Percentiles rank a stretch among this genome's conserved stretches.
These are phyloP conservation scores for Lactuca saligna DNA, from an alignment of 129 eudicot species.

Conservation along the genomic window DNA sequence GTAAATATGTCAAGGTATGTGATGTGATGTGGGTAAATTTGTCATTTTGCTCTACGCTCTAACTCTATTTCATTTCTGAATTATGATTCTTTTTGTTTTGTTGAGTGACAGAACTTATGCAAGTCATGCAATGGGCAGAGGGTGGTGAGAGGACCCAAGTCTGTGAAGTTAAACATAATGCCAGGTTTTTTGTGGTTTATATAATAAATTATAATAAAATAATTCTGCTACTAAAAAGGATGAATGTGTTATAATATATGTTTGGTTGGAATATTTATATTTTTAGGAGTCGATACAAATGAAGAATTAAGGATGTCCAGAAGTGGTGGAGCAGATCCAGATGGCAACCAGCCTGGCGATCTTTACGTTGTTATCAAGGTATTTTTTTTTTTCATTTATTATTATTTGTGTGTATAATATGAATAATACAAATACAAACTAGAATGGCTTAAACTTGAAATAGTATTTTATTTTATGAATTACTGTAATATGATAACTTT, in stretches of 20 bases:
- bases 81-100: not conserved
- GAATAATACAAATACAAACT: not conserved
- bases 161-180: slow-evolving; percentile 74
- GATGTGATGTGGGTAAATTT: slow-evolving; percentile 16
- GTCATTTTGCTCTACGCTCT: slow-evolving; percentile 3
- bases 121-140: slow-evolving; percentile 73
- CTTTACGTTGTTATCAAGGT: slow-evolving; percentile 79
- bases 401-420: not conserved
- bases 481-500: slow-evolving; percentile 9
- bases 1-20: slow-evolving; percentile 75
- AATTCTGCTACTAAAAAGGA: not conserved
- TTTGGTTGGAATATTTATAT: slow-evolving; percentile 20
- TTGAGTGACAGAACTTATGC: slow-evolving; percentile 61
- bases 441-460: not conserved
- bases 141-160: slow-evolving; percentile 71
- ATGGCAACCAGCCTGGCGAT: slow-evolving; percentile 92
- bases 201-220: not conserved
- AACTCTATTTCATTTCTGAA: slow-evolving; percentile 9
- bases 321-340: slow-evolving; percentile 96
- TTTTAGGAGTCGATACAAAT: slow-evolving; percentile 68
- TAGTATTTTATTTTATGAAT: not conserved
- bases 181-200: slow-evolving; percentile 52
- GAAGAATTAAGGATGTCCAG: slow-evolving; percentile 67
- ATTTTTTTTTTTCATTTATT: not conserved
- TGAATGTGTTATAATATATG: not conserved